Conservation (phyloP, 129 eudicot species). For the Deinandra increscens region DNA sequence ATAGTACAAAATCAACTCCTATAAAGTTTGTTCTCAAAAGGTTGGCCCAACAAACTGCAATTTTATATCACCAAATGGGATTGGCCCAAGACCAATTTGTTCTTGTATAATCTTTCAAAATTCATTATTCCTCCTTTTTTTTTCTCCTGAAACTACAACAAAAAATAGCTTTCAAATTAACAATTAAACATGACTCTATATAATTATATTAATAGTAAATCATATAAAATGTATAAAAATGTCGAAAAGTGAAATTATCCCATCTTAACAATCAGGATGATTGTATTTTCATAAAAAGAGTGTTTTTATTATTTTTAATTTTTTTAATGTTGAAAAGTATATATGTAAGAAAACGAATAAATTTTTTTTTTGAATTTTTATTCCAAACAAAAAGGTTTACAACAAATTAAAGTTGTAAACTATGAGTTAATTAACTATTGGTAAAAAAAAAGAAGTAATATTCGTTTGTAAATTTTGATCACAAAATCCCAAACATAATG, state of each 20-base stretch:
- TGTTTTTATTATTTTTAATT: too few species aligned
- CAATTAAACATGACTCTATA: neutral
- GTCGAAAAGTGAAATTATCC: neutral
- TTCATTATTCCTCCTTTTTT: neutral
- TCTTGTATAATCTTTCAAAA: neutral
- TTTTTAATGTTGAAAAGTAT: too few species aligned
- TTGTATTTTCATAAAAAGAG: neutral
- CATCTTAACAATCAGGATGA: neutral
- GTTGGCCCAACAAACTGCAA: neutral
- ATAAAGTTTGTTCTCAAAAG: neutral
- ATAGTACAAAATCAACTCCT: neutral
- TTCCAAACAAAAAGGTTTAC: too few species aligned
- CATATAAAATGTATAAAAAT: neutral
- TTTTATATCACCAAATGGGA: neutral
- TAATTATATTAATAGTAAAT: neutral
- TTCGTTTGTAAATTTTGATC: slow-evolving; percentile 9
- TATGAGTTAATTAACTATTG: neutral
- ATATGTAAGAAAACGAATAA: neutral
- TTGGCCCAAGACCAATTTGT: neutral
- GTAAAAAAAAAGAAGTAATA: neutral
- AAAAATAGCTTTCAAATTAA: neutral
- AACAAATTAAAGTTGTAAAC: slow-evolving; percentile 6
- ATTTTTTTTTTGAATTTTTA: too few species aligned
- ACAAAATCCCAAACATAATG: slow-evolving; percentile 32
- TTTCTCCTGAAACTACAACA: neutral